A percentile compares a stretch with the other conserved stretches of the same genome.
Evolutionary conservation across 225 moss, liverwort and hornwort species (phyloP).

Genomic region (Sphagnum contortum): DNA sequence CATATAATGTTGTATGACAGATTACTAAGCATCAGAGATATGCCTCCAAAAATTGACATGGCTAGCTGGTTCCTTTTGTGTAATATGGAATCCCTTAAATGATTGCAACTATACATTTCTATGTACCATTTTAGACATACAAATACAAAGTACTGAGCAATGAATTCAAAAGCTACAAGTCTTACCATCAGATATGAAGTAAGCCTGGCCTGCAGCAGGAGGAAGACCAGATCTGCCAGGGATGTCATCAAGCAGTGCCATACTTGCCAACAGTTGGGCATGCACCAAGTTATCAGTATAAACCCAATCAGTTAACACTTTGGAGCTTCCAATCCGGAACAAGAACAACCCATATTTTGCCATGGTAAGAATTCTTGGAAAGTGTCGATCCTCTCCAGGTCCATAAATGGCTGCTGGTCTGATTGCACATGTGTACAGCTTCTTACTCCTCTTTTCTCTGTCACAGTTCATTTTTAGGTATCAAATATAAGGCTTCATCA

Average conservation of each 20-base stretch:
- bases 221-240: conserved; percentile 43
- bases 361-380: conserved; percentile 58
- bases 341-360: conserved; percentile 55
- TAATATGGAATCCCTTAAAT: no score
- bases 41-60: no score
- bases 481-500: no score
- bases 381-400: conserved; percentile 68
- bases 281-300: conserved; percentile 83
- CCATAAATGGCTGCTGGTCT: conserved; percentile 85
- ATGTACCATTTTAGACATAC: no score
- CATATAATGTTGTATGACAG: no score
- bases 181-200: conserved; percentile 94
- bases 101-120: no score
- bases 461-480: conserved; percentile 3
- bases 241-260: conserved; percentile 75
- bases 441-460: conserved; percentile 44
- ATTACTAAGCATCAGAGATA: no score
- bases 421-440: conserved; percentile 65
- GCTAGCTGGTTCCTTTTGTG: no score
- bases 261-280: conserved; percentile 77
- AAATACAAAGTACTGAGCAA: not conserved
- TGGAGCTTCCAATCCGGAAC: conserved; percentile 53
- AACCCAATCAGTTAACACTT: conserved; percentile 79
- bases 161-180: conserved; percentile 1
- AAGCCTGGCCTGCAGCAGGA: conserved; percentile 74